Evolutionary conservation across 306 rosid species (phyloP), one percentile per base, ranked within the genome.

Genomic region (Cotoneaster glaucophyllus): DNA sequence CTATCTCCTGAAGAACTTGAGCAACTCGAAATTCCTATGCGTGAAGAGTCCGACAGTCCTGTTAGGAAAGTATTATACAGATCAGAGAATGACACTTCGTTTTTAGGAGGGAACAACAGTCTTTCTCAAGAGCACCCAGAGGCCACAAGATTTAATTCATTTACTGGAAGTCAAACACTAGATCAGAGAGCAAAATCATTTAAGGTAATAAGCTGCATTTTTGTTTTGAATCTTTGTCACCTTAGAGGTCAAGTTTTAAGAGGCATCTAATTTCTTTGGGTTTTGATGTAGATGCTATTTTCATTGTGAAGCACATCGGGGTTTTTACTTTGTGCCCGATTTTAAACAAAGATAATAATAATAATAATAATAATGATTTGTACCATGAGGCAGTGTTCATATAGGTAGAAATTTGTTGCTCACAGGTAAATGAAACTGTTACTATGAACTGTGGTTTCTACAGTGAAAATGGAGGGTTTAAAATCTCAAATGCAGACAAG

Each of bases 161-260:
- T 95, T 83, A 89, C 97, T 17, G 99, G 99, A 80, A 88, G 88
- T 71, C 99, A 92, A 85, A 90, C 90, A 77, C 79, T 92, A 70
- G 85, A 90, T 63, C 86, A 86, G 81, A 90, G 99, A 79, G 87
- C 84, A 21, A 71, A 70, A 59, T 84, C 93, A 84, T 95, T 87
- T 75, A 84, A 95, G 96, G 99, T 95, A 77, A 85, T 80, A 70
- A 84, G 80, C 82, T 69, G 70, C 80, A 74, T 69, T 78, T 69
- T 82, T 71, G 28, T 75, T 76, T 66, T 31, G 56, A 48, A 19
- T 73, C 11, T 17, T 77, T 73, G 25, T 69, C 77, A 43, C 31
- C 9, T 54, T 53, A 50, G 65, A 67, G 68, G 64, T 68, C 32
- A 37, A 54, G 31, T 15, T 19, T 56, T 14, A 22, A 34, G 6